Evolutionary conservation across 2,329 filamentous ascomycete genomes (phyloP), one percentile per base, ranked within the genome.

Genomic region (Neofusicoccum parvum): DNA sequence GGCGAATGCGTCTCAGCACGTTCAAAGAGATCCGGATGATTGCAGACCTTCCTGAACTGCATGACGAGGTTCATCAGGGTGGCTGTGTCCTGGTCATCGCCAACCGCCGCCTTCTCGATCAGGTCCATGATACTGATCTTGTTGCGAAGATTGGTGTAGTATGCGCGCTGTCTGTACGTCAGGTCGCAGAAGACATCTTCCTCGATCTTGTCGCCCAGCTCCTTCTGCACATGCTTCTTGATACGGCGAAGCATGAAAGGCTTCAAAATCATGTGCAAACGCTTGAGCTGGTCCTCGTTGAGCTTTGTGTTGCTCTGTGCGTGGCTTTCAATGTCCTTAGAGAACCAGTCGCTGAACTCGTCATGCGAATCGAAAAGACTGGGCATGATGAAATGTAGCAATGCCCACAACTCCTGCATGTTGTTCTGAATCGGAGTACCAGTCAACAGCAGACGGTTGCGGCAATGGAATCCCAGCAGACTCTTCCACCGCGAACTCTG

Each of bases 331-430:
- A 99, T 99, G 71, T 95, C 92, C 80, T 95, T 95, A 63, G 91
- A 94, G 77, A 96, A 96, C 92, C 92, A 96, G 72, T 95, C 92
- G 80, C 91, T 94, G 75, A 96, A 96, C 74, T 95, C 92, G 74
- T 96, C 92, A 79, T 95, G 92, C 0, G 91, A 94, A 78, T 95
- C 95, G 79, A 99, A 99, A 60, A 99, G 85, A 49, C 92, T 97
- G n/a, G 95, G 95, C 95, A 99, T 98, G 81, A 98, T 98, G 82
- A 99, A 99, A 85, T 99, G 95, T 20, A 99, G 85, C 70, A 99
- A 81, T 36, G 95, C 95, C 95, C 95, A 99, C 66, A 99, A 81
- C 80, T 99, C 94, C 79, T 98, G 95, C 95, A 99, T 99, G 84
- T 98, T 99, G 82, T 99, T 99, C 79, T 99, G 95, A 70, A 99